phyloP scores from a whole-genome alignment of 768 basidiomycete species.

The Amanita molliuscula region DNA sequence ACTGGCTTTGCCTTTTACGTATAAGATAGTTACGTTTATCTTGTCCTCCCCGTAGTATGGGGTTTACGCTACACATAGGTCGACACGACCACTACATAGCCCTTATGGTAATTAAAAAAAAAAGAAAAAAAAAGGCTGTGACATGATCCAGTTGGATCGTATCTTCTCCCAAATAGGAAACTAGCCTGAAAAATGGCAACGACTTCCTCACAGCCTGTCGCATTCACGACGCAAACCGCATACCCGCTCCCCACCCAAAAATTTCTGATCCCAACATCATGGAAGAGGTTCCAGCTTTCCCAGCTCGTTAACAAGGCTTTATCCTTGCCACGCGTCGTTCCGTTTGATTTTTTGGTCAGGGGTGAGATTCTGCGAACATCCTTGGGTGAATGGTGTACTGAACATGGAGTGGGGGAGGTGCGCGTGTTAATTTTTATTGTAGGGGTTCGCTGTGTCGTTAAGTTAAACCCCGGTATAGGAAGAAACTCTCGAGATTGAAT shows the following conservation, averaged over 20 bases:
- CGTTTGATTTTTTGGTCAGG: conserved; percentile 86
- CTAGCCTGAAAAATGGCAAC: too few species aligned
- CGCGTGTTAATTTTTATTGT: conserved; percentile 11
- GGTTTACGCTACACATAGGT: too few species aligned
- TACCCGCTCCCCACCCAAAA: conserved; percentile 80
- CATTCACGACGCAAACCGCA: conserved; percentile 63
- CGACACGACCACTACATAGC: too few species aligned
- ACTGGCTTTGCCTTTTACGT: too few species aligned
- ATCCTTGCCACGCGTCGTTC: conserved; percentile 58
- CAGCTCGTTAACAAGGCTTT: conserved; percentile 95
- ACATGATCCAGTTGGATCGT: too few species aligned
- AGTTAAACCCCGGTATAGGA: conserved; percentile 35
- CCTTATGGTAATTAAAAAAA: too few species aligned
- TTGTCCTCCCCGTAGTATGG: too few species aligned
- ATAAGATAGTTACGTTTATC: too few species aligned
- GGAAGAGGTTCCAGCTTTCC: conserved; percentile 94
- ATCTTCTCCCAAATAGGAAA: neutral
- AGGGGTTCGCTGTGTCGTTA: neutral
- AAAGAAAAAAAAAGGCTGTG: too few species aligned
- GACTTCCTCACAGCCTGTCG: conserved; percentile 41
- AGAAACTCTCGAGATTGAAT: conserved; percentile 87
- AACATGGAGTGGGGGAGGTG: conserved; percentile 65
- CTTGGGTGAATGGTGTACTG: conserved; percentile 65
- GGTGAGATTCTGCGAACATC: conserved; percentile 71
- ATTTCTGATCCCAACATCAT: conserved; percentile 84